Conservation (phyloP, 179 eudicot genomes). For the Drosera spatulata region DNA sequence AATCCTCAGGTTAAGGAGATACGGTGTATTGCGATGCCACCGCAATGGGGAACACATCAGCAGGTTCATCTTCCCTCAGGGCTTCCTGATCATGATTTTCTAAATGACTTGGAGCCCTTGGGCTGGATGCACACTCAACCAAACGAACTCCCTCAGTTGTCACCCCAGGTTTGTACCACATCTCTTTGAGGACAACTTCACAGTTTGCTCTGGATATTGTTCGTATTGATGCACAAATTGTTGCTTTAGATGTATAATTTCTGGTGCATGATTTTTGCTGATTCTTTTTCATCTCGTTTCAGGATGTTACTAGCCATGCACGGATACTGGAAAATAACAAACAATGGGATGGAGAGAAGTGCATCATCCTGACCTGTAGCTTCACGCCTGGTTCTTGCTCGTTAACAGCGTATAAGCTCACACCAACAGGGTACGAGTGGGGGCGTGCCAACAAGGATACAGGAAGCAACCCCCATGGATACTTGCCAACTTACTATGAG, state of each 20-base stretch:
- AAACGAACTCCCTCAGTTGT: slow-evolving; percentile 94
- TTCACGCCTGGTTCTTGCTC: slow-evolving; percentile 99
- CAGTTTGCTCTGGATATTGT: too few relatives aligned
- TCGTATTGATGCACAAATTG: too few relatives aligned
- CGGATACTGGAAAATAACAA: slow-evolving; percentile 80
- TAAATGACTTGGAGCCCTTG: slow-evolving; percentile 90
- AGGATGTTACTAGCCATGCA: slow-evolving; percentile 92
- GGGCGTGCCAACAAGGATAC: slow-evolving; percentile 86
- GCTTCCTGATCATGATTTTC: slow-evolving; percentile 91
- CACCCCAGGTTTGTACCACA: slow-evolving; percentile 65
- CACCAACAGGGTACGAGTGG: slow-evolving; percentile 98
- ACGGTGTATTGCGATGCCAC: slow-evolving; percentile 93
- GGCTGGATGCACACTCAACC: slow-evolving; percentile 99
- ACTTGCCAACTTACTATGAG: slow-evolving; percentile 92
- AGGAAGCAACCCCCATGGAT: slow-evolving; percentile 90
- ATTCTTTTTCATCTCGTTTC: background rate
- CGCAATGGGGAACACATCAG: slow-evolving; percentile 99
- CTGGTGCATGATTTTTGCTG: background rate
- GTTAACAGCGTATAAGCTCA: slow-evolving; percentile 91
- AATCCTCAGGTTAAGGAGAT: slow-evolving; percentile 99
- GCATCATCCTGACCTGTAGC: slow-evolving; percentile 92
- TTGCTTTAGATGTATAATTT: background rate
- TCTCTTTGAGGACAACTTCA: too few relatives aligned
- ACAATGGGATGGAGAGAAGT: slow-evolving; percentile 98
- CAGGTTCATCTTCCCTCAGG: slow-evolving; percentile 85